Conservation (phyloP, 495 filamentous ascomycete species). For the Daldinia childiae region DNA sequence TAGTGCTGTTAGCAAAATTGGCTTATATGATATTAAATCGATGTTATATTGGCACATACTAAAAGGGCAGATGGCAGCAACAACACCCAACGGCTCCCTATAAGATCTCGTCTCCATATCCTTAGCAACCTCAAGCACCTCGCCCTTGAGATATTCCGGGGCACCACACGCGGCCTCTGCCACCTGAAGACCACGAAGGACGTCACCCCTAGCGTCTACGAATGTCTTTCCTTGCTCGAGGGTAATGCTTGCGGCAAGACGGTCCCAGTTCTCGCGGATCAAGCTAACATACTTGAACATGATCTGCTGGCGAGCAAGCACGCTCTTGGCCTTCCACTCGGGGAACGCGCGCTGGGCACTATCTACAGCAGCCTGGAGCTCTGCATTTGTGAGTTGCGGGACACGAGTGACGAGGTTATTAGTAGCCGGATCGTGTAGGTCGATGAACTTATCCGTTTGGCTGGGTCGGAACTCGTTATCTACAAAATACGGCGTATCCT, state of each 20-base stretch:
- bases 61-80: slow-evolving; percentile 98
- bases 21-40: neutral
- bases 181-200: slow-evolving; percentile 93
- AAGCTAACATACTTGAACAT: slow-evolving; percentile 95
- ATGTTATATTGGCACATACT: slow-evolving; percentile 66
- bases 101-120: slow-evolving; percentile 99
- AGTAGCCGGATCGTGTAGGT: slow-evolving; percentile 93
- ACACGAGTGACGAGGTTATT: slow-evolving; percentile 99
- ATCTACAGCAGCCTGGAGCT: slow-evolving; percentile 86
- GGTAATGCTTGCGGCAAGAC: slow-evolving; percentile 93
- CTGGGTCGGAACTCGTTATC: slow-evolving; percentile 90
- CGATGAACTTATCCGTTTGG: slow-evolving; percentile 82
- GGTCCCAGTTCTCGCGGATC: slow-evolving; percentile 95
- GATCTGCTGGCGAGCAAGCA: slow-evolving; percentile 89
- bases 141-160: slow-evolving; percentile 91
- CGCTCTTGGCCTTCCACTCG: slow-evolving; percentile 82
- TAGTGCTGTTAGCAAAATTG: slow-evolving; percentile 28
- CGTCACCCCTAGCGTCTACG: slow-evolving; percentile 93
- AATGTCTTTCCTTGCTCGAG: slow-evolving; percentile 99
- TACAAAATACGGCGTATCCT: slow-evolving; percentile 89
- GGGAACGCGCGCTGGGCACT: slow-evolving; percentile 92
- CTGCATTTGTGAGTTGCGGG: slow-evolving; percentile 90
- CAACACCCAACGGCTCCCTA: slow-evolving; percentile 90
- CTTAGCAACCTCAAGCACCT: slow-evolving; percentile 95
- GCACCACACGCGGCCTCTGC: slow-evolving; percentile 96